phyloP scores from a whole-genome alignment of 441 rosid genomes.

The Croton laevigatus region DNA sequence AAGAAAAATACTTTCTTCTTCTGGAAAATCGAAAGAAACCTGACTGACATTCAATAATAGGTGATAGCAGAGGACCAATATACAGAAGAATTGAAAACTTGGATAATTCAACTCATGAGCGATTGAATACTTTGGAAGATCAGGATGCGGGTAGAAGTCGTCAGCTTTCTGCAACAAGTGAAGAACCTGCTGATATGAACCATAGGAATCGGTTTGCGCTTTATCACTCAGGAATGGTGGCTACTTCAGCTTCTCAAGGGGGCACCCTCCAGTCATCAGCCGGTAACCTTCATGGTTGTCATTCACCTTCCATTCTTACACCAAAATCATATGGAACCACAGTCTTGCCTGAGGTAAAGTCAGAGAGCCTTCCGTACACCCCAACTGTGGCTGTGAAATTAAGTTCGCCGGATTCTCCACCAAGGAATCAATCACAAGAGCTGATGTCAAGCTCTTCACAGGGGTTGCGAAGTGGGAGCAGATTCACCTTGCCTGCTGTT shows the following conservation, averaged over 20 bases:
- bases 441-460: slow-evolving; percentile 19
- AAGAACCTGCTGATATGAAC: slow-evolving; percentile 23
- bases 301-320: slow-evolving; percentile 13
- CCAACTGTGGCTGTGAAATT: slow-evolving; percentile 20
- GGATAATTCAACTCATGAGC: slow-evolving; percentile 27
- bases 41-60: not conserved
- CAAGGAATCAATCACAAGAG: slow-evolving; percentile 21
- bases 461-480: slow-evolving; percentile 24
- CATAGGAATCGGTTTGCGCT: slow-evolving; percentile 25
- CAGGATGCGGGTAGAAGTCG: slow-evolving; percentile 15
- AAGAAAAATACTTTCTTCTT: slow-evolving; percentile 2
- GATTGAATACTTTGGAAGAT: slow-evolving; percentile 4
- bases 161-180: slow-evolving; percentile 24
- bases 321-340: slow-evolving; percentile 13
- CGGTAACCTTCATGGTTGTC: slow-evolving; percentile 11
- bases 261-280: slow-evolving; percentile 21
- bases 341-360: slow-evolving; percentile 8
- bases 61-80: slow-evolving; percentile 23
- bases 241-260: slow-evolving; percentile 26
- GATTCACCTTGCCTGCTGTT: slow-evolving; percentile 22
- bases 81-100: slow-evolving; percentile 19
- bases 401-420: slow-evolving; percentile 30
- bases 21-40: not conserved
- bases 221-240: slow-evolving; percentile 14
- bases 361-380: slow-evolving; percentile 17